A percentile compares a stretch with the other conserved stretches of the same genome.
Conservation (phyloP, 2,329 filamentous ascomycete species). For the Scedosporium aurantiacum region DNA sequence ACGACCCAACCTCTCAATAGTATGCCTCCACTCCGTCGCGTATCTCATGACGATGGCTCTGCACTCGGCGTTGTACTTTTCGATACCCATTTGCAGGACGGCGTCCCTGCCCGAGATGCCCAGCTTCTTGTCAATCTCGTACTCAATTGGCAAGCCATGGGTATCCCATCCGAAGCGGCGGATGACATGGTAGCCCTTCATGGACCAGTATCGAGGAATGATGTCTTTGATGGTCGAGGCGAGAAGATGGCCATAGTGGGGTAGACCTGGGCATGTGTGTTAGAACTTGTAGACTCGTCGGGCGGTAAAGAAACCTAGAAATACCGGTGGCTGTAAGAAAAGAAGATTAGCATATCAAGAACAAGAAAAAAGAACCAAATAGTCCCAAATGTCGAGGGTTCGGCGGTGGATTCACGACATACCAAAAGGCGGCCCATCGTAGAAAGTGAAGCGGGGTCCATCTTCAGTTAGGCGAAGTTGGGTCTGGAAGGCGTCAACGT, state of each 20-base stretch:
- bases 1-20: conserved; percentile 59
- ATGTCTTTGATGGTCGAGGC: conserved; percentile 89
- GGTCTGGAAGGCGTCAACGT: conserved; percentile 16
- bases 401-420: not conserved
- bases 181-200: conserved; percentile 81
- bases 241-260: conserved; percentile 49
- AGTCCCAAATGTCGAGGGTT: not conserved
- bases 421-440: conserved; percentile 68
- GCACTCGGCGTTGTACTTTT: conserved; percentile 77
- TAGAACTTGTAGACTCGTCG: not conserved
- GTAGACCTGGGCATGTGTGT: conserved; percentile 11
- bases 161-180: conserved; percentile 81
- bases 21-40: conserved; percentile 67
- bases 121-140: conserved; percentile 86
- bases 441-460: conserved; percentile 82
- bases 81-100: conserved; percentile 69
- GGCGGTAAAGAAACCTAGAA: not conserved
- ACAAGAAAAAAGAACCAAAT: not conserved
- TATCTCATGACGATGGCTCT: conserved; percentile 79
- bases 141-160: conserved; percentile 78
- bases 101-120: conserved; percentile 71
- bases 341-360: not conserved
- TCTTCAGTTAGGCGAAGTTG: conserved; percentile 55
- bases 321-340: conserved; percentile 10
- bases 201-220: conserved; percentile 83